Conservation (phyloP, 345 rosid species). For the Murraya paniculata region DNA sequence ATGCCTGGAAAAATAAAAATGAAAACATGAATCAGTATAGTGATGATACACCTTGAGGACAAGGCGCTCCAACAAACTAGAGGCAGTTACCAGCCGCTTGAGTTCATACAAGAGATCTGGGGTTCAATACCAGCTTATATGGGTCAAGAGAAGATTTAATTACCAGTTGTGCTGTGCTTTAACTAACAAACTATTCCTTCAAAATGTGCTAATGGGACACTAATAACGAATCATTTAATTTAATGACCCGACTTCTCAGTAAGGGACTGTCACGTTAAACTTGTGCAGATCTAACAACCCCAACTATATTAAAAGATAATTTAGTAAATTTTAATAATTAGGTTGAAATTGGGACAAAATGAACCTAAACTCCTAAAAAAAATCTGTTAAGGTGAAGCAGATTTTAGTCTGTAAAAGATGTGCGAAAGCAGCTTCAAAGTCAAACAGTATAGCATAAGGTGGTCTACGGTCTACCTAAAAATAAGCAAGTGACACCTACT, state of each 20-base stretch:
- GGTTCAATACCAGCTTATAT: no score
- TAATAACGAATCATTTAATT: background rate
- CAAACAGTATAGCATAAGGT: background rate
- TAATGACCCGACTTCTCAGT: background rate
- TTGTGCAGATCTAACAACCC: background rate
- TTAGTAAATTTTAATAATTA: background rate
- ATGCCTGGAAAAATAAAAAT: constrained; percentile 39
- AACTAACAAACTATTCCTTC: background rate
- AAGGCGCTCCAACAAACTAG: no score
- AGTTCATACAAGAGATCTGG: no score
- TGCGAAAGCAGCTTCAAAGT: background rate
- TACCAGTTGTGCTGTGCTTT: background rate
- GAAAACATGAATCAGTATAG: background rate
- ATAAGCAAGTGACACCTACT: background rate
- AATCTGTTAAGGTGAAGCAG: background rate
- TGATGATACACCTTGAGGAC: background rate
- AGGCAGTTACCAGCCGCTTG: no score
- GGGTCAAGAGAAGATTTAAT: no score
- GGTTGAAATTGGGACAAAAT: background rate
- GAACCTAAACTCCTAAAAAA: background rate
- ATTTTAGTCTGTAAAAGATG: background rate
- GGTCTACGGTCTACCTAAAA: background rate
- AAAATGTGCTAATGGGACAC: background rate
- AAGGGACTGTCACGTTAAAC: background rate
- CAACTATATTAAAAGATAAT: background rate